Percentiles rank a stretch among this genome's conserved stretches.
Evolutionary conservation across 2,329 filamentous ascomycete species (phyloP).

Genomic region (Colletotrichum nymphaeae): DNA sequence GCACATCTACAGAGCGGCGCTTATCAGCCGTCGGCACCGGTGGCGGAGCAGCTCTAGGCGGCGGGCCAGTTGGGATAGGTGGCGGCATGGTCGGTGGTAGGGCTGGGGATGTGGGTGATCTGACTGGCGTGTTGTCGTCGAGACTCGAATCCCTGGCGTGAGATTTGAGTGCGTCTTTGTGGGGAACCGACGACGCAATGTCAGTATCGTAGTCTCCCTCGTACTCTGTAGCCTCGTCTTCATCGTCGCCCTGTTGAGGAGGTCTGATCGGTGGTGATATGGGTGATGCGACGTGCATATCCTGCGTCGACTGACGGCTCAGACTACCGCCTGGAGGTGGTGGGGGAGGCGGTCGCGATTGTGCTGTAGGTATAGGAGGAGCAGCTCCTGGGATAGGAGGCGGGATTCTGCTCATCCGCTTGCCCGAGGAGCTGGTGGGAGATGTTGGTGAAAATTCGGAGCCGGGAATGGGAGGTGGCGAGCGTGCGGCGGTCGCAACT

Average conservation of each 20-base stretch:
- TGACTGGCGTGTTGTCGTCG: conserved; percentile 74
- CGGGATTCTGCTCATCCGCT: conserved; percentile 67
- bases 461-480: conserved; percentile 49
- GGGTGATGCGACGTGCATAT: conserved; percentile 59
- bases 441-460: conserved; percentile 58
- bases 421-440: conserved; percentile 55
- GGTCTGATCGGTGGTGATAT: conserved; percentile 52
- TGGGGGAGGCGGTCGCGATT: conserved; percentile 74
- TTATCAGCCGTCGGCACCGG: conserved; percentile 69
- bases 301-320: conserved; percentile 70
- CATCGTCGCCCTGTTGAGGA: conserved; percentile 74
- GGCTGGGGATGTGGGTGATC: conserved; percentile 61
- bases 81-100: conserved; percentile 60
- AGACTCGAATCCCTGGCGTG: conserved; percentile 82
- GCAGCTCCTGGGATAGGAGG: conserved; percentile 70
- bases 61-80: conserved; percentile 64
- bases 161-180: conserved; percentile 91
- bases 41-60: conserved; percentile 72
- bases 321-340: conserved; percentile 67
- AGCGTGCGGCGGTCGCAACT: conserved; percentile 40
- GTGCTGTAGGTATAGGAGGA: conserved; percentile 58
- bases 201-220: conserved; percentile 99
- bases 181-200: conserved; percentile 91
- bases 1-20: conserved; percentile 76
- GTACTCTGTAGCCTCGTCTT: conserved; percentile 86